These are phyloP conservation scores for Arabis hirsuta DNA, from an alignment of 345 rosid genomes.

Conservation along the genomic window DNA sequence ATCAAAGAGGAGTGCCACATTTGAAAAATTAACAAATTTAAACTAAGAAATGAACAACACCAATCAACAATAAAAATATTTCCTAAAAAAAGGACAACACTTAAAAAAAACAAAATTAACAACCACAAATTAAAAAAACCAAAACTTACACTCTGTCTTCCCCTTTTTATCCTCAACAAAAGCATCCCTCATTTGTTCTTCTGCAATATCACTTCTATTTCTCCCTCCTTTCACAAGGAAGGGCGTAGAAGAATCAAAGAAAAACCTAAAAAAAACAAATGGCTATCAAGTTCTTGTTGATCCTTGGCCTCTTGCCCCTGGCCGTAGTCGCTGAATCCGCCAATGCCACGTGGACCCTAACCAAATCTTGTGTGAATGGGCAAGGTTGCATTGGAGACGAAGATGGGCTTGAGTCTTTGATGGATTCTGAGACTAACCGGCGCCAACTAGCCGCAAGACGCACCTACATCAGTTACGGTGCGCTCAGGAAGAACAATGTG, in stretches of 20 bases:
- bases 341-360: slow-evolving; percentile 32
- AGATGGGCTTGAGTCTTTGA: slow-evolving; percentile 43
- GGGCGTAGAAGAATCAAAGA: slow-evolving; percentile 44
- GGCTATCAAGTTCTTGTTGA: slow-evolving; percentile 47
- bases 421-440: slow-evolving; percentile 49
- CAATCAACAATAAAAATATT: slow-evolving; percentile 5
- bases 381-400: slow-evolving; percentile 48
- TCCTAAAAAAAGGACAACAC: slow-evolving; percentile 29
- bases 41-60: slow-evolving; percentile 33
- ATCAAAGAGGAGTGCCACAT: slow-evolving; percentile 41
- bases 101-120: slow-evolving; percentile 37
- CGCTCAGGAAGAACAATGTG: slow-evolving; percentile 43
- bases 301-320: slow-evolving; percentile 46
- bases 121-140: slow-evolving; percentile 39
- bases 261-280: slow-evolving; percentile 36
- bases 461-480: slow-evolving; percentile 54
- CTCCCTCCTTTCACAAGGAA: slow-evolving; percentile 48
- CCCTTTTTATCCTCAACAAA: slow-evolving; percentile 41
- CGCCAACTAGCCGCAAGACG: slow-evolving; percentile 42
- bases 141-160: slow-evolving; percentile 29
- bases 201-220: slow-evolving; percentile 39
- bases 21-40: slow-evolving; percentile 21
- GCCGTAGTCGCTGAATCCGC: slow-evolving; percentile 40
- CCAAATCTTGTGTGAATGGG: slow-evolving; percentile 41
- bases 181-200: slow-evolving; percentile 29